Conservation (phyloP, 1,284 basidiomycete genomes). For the Pascua guehoae region DNA sequence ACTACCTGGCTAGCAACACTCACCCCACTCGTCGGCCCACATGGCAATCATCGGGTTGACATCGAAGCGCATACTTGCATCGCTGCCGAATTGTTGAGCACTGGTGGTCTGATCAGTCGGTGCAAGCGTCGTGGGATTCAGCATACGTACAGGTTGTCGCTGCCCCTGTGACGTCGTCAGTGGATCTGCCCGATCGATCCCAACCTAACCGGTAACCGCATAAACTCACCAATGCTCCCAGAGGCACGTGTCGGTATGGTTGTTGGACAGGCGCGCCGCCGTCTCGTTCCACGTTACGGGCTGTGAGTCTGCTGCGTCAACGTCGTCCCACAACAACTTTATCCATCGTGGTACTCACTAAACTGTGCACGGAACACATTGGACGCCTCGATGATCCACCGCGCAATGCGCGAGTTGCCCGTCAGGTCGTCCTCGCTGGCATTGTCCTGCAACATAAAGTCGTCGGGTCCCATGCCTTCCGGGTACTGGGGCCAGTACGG, state of each 20-base stretch:
- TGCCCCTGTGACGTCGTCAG: conserved; percentile 7
- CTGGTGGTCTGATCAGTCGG: background rate
- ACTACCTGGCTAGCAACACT: background rate
- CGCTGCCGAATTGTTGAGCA: conserved; percentile 4
- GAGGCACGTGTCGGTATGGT: conserved; percentile 10
- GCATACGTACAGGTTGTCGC: conserved; percentile 13
- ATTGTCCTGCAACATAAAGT: conserved; percentile 7
- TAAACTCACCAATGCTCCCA: conserved; percentile 16
- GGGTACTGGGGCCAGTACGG: conserved; percentile 19
- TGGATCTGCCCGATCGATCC: background rate
- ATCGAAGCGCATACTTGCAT: conserved; percentile 4
- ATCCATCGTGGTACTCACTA: conserved; percentile 2
- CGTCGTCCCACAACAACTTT: background rate
- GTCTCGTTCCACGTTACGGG: conserved; percentile 15
- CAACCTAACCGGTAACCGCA: background rate
- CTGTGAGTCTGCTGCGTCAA: conserved; percentile 7
- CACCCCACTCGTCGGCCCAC: conserved; percentile 19
- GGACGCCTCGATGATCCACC: conserved; percentile 11
- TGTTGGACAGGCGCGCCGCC: conserved; percentile 7
- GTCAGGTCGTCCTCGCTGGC: conserved; percentile 8
- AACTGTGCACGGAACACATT: conserved; percentile 15
- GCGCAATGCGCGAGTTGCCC: conserved; percentile 8
- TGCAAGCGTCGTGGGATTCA: background rate
- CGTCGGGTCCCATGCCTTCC: background rate
- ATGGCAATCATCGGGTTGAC: conserved; percentile 16